Evolutionary conservation across 176 grass and related monocot species (phyloP).

Genomic region (Typha latifolia): DNA sequence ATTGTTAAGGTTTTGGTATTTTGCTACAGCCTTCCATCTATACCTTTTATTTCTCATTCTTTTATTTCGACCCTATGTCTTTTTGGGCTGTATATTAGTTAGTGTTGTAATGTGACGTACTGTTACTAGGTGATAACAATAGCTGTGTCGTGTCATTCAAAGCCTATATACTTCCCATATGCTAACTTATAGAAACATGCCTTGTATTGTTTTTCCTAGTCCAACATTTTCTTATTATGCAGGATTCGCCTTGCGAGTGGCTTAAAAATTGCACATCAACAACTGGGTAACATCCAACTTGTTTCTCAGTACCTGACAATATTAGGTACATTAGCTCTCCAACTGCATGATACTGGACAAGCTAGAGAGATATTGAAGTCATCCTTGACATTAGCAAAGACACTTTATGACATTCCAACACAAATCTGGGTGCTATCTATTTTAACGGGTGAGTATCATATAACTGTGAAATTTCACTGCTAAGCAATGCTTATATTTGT

Average conservation of each 20-base stretch:
- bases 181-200: background rate
- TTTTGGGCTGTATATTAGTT: too few species aligned
- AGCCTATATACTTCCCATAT: too few species aligned
- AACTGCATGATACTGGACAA: constrained; percentile 76
- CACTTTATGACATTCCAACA: constrained; percentile 91
- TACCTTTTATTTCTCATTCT: too few species aligned
- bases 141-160: too few species aligned
- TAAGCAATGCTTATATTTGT: background rate
- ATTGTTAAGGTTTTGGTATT: too few species aligned
- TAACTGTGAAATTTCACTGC: background rate
- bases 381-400: constrained; percentile 83
- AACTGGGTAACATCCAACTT: constrained; percentile 93
- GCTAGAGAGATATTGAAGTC: constrained; percentile 97
- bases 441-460: constrained; percentile 41
- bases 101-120: too few species aligned
- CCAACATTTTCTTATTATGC: constrained; percentile 13
- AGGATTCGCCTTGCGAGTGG: constrained; percentile 89
- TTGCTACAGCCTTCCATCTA: too few species aligned
- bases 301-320: constrained; percentile 98
- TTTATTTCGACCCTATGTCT: too few species aligned
- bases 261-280: constrained; percentile 94
- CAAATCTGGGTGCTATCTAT: constrained; percentile 97
- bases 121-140: too few species aligned
- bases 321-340: constrained; percentile 83
- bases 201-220: background rate